phyloP scores from a whole-genome alignment of 768 basidiomycete species.

The Daedaleopsis nitida region DNA sequence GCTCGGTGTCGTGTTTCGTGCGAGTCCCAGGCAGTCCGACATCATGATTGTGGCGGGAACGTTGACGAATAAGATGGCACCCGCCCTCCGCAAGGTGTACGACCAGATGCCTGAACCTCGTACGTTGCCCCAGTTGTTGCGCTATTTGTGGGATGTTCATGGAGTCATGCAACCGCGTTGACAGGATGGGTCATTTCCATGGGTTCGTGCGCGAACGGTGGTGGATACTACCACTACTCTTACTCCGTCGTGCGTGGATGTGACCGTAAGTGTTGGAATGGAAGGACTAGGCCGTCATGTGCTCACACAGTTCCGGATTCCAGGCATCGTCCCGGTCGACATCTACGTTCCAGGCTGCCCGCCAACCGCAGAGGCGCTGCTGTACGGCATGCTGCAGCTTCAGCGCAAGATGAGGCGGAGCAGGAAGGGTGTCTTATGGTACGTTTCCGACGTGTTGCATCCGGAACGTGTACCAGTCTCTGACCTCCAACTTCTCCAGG shows the following conservation, averaged over 20 bases:
- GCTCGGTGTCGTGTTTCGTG: constrained; percentile 96
- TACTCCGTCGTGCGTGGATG: constrained; percentile 99
- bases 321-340: constrained; percentile 96
- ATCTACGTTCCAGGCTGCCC: constrained; percentile 98
- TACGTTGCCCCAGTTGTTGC: constrained; percentile 38
- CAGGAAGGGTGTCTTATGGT: constrained; percentile 89
- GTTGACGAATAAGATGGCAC: constrained; percentile 99
- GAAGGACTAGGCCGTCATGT: background rate
- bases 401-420: constrained; percentile 94
- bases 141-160: background rate
- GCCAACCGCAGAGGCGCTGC: constrained; percentile 92
- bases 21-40: constrained; percentile 96
- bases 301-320: background rate
- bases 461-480: background rate
- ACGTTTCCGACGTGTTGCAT: constrained; percentile 15
- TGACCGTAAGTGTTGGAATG: constrained; percentile 67
- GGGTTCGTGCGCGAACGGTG: constrained; percentile 99
- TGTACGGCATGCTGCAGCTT: constrained; percentile 96
- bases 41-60: constrained; percentile 99
- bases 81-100: constrained; percentile 93
- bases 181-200: constrained; percentile 98
- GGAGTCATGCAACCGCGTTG: background rate
- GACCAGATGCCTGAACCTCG: constrained; percentile 99
- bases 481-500: constrained; percentile 14
- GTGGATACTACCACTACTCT: constrained; percentile 97